Evolutionary conservation across 768 basidiomycete genomes (phyloP).

Genomic region (Rhodosporidiobolus sp.): DNA sequence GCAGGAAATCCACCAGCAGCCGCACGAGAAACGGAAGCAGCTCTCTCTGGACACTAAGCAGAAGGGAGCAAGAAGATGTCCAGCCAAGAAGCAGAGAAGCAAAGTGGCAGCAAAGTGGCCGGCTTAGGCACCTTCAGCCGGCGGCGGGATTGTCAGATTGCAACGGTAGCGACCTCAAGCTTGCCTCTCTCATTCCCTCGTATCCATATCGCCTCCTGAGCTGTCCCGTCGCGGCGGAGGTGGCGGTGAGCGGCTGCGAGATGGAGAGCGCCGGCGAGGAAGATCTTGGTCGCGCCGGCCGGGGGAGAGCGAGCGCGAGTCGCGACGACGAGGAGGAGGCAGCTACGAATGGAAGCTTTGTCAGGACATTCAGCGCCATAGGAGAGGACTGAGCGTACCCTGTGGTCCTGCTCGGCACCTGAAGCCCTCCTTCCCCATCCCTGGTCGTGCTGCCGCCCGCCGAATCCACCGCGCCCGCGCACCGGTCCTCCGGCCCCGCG

Average conservation of each 20-base stretch:
- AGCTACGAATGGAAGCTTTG: background rate
- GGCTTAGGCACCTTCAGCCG: too few relatives aligned
- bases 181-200: background rate
- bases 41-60: too few relatives aligned
- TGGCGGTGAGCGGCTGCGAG: background rate
- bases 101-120: too few relatives aligned
- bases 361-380: background rate
- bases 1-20: too few relatives aligned
- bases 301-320: conserved; percentile 20
- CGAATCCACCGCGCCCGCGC: background rate
- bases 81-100: too few relatives aligned
- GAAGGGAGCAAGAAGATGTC: too few relatives aligned
- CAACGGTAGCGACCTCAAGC: too few relatives aligned
- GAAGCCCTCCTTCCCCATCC: conserved; percentile 17
- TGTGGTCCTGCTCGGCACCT: background rate
- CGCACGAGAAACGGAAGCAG: too few relatives aligned
- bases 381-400: background rate
- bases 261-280: conserved; percentile 7
- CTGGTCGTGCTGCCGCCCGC: conserved; percentile 4
- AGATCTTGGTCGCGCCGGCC: background rate
- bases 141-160: too few relatives aligned
- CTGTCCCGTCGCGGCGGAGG: background rate
- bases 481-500: background rate
- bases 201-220: background rate
- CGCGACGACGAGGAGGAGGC: conserved; percentile 1